Conservation (phyloP, 2,329 filamentous ascomycete species). For the Phialophora chinensis region DNA sequence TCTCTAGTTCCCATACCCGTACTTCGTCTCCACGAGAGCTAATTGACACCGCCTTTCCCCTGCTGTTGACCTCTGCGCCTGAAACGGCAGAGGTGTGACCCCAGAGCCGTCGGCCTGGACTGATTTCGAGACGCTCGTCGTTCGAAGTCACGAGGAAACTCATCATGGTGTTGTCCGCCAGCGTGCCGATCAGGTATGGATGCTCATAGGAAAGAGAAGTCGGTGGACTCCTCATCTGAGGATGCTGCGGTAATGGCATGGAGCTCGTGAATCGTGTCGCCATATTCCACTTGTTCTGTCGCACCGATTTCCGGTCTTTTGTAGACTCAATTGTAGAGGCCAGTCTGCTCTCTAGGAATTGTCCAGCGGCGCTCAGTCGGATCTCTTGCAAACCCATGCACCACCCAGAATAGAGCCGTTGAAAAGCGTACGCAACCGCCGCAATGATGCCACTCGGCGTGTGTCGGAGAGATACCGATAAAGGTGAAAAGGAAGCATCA, state of each 20-base stretch:
- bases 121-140: conserved; percentile 68
- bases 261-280: conserved; percentile 38
- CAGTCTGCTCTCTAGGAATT: conserved; percentile 30
- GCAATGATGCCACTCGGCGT: conserved; percentile 69
- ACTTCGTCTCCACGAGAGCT: conserved; percentile 79
- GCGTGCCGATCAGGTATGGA: conserved; percentile 82
- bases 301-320: conserved; percentile 3
- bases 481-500: conserved; percentile 75
- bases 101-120: conserved; percentile 78
- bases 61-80: conserved; percentile 80
- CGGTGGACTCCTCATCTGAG: conserved; percentile 54
- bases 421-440: conserved; percentile 84
- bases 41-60: conserved; percentile 89
- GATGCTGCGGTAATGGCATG: conserved; percentile 46
- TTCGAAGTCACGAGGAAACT: conserved; percentile 81
- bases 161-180: conserved; percentile 86
- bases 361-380: conserved; percentile 47
- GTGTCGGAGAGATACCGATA: conserved; percentile 79
- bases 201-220: conserved; percentile 74
- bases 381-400: conserved; percentile 91
- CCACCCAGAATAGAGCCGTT: conserved; percentile 78
- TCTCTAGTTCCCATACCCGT: conserved; percentile 88
- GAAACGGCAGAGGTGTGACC: conserved; percentile 91
- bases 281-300: conserved; percentile 24
- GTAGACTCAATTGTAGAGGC: conserved; percentile 38